Evolutionary conservation across 176 grass and related monocot species (phyloP), one percentile per base, ranked within the genome.

Genomic region (Puya raimondii): DNA sequence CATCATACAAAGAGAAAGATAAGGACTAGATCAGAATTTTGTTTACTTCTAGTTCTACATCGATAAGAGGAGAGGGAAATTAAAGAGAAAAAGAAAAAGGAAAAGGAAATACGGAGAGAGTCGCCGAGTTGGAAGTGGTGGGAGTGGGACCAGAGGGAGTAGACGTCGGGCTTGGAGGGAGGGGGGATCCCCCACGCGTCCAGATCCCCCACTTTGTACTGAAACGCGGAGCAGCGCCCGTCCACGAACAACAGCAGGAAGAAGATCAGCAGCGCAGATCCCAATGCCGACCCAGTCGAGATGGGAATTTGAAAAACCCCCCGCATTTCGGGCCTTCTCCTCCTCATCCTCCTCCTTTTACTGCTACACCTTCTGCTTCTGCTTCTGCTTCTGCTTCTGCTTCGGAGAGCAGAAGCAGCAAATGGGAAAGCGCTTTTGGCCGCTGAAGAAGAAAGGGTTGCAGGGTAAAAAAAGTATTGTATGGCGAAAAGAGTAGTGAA

Each of bases 201-300:
- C 13, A 87, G 84, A 64, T 89, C 86, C 29, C 93, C 93, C 21
- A 96, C 93, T 76, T 83, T 92, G 84, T 92, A 87, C 84, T 87
- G 80, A 50, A 78, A 53, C 63, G 79, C 70, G 50, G 66, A 66
- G 80, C 83, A 70, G 17, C 33, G 4, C 33, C 51, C 71, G 49
- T 49, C 23, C 13, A 48, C 59, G 7, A 12, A 21, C 1, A 82
- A 74, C 3, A 85, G 63, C 1, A 80, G 49, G 3, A 51, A 64
- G 4, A 64, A 53, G 64, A n/a, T n/a, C n/a, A 72, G 33, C 10
- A 50, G 27, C 7, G 80, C 54, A 16, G 67, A 74, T 53, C 29
- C 29, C 29, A 33, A 33, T 33, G 29, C 29, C 29, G 3, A 4
- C 29, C 29, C 29, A 6, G 0, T 42, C 33, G 4, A 42, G 1